Evolutionary conservation across 73 alveolate genomes (phyloP), one percentile per base, ranked within the genome.

Genomic region (Loxodes magnus): DNA sequence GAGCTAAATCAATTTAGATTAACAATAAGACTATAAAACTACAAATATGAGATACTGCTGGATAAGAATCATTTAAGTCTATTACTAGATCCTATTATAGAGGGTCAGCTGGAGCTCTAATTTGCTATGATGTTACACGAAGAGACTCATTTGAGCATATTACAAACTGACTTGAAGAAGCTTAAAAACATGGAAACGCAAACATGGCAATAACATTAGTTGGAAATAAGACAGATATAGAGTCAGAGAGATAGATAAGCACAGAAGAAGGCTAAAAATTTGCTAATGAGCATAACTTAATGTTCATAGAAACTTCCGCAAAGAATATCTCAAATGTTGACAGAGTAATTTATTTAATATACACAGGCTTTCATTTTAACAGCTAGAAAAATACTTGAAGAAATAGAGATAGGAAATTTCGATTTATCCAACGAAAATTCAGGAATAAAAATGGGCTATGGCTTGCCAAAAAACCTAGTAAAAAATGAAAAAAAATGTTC

Each of bases 21-120:
- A 74, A 72, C 12, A 68, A 60, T 23, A 51, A 58, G 16, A 35
- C 55, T 20, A 73, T 80, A 25, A 92, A 86, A 59, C 55, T 92
- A 33, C 54, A 79, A 51, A 70, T 92, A 19, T 92, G 98, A 96
- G 98, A 92, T 71, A 92, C 98, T 4, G 97, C 97, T 0, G 98
- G 97, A 4, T 86, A 86, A 42, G 98, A 92, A 76, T 64, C 77
- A 35, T 92, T 92, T 57, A 87, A 84, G 64, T 55, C 91, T 22
- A 64, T 88, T 38, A 89, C 95, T 12, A 56, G 87, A 51, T 49
- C 83, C 9, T 90, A 87, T 71, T 90, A 90, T 73, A 75, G 90
- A 66, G 67, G 80, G 14, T 85, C 96, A 28, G 87, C 85, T 34
- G 93, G 94, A 5, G 98, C 94, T 14, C 43, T 83, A 21, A 30